Conservation (phyloP, 1,139 yeast species). For the Hanseniaspora sp. region DNA sequence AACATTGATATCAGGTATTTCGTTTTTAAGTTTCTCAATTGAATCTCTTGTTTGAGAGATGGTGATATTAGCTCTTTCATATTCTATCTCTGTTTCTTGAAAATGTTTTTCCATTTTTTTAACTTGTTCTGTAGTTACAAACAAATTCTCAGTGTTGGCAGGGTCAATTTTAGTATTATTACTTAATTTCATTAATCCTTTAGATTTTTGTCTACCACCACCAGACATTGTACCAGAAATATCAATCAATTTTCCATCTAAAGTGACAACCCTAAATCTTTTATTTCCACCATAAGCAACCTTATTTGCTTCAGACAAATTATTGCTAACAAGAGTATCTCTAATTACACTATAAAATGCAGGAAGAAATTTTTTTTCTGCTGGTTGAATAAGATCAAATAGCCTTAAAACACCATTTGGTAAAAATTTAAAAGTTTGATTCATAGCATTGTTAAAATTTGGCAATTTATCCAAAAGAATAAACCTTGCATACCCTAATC, state of each 20-base stretch:
- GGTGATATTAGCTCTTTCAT: conserved; percentile 36
- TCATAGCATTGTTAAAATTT: conserved; percentile 46
- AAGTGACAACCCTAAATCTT: conserved; percentile 79
- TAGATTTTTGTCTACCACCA: conserved; percentile 64
- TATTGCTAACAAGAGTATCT: conserved; percentile 77
- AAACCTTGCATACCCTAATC: conserved; percentile 82
- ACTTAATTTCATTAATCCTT: conserved; percentile 31
- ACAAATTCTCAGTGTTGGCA: conserved; percentile 24
- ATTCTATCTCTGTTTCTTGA: conserved; percentile 42
- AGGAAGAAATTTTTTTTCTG: conserved; percentile 58
- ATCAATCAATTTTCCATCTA: conserved; percentile 86
- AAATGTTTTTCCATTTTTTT: conserved; percentile 30
- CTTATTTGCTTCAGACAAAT: conserved; percentile 66
- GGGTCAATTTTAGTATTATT: conserved; percentile 23
- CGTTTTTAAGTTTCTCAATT: conserved; percentile 51
- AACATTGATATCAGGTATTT: conserved; percentile 60
- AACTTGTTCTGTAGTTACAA: conserved; percentile 47
- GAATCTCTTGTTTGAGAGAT: conserved; percentile 36
- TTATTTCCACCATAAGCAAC: conserved; percentile 76
- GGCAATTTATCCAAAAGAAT: conserved; percentile 68
- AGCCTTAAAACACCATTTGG: conserved; percentile 72
- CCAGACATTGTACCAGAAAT: conserved; percentile 97
- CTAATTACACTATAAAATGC: conserved; percentile 82
- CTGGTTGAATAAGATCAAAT: conserved; percentile 68
- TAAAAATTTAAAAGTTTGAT: conserved; percentile 35